These are phyloP conservation scores for Casuarina cunninghamiana DNA, from an alignment of 306 rosid genomes.

Conservation along the genomic window DNA sequence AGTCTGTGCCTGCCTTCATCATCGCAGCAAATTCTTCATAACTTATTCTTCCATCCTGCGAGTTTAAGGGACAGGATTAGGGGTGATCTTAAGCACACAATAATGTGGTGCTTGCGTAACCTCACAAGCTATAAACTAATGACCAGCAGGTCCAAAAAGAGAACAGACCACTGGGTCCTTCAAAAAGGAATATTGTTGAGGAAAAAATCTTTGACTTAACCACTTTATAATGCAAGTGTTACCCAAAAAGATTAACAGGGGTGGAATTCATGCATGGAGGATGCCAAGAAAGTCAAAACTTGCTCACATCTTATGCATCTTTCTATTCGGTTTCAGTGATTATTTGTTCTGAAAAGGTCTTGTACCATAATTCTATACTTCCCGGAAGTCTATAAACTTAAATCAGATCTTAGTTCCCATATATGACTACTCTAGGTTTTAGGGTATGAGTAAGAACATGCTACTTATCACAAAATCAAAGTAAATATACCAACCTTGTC, in stretches of 20 bases:
- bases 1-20: constrained; percentile 99
- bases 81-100: constrained; percentile 16
- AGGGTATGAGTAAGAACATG: background rate
- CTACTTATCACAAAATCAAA: background rate
- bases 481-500: constrained; percentile 66
- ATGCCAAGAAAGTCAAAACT: background rate
- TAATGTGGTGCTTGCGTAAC: background rate
- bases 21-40: constrained; percentile 78
- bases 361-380: background rate
- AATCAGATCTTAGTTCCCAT: background rate
- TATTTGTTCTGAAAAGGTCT: background rate
- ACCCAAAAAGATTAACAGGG: background rate
- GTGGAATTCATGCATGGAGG: background rate
- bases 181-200: background rate
- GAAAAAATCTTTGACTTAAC: background rate
- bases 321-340: background rate
- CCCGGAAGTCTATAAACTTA: background rate
- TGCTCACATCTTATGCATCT: background rate
- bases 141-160: background rate
- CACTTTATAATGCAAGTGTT: background rate
- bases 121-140: background rate
- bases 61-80: constrained; percentile 24
- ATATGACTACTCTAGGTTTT: background rate
- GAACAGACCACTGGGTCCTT: background rate
- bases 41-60: constrained; percentile 92